These are phyloP conservation scores for Xylariaceae sp. DNA, from an alignment of 2,329 filamentous ascomycete genomes.

Conservation along the genomic window DNA sequence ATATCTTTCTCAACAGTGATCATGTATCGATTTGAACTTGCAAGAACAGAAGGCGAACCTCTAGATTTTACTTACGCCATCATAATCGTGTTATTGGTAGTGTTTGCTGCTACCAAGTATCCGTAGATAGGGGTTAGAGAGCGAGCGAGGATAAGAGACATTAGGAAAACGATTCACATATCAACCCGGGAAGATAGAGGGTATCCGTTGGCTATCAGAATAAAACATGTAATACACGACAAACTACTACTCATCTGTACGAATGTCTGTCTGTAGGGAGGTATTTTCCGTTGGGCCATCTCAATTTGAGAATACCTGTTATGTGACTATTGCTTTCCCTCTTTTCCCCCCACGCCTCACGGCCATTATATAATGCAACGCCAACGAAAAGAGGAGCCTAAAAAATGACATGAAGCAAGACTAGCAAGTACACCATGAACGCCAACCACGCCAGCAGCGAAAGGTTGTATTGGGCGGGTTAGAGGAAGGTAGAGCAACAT, in stretches of 20 bases:
- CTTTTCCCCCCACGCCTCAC: slow-evolving; percentile 14
- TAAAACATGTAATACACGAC: neutral
- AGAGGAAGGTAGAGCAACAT: neutral
- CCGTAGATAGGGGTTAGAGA: too few relatives aligned
- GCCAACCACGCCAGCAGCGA: slow-evolving; percentile 21
- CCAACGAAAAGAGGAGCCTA: slow-evolving; percentile 1
- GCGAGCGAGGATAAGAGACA: too few relatives aligned
- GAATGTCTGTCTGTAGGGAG: neutral
- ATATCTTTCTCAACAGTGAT: too few relatives aligned
- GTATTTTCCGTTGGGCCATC: neutral
- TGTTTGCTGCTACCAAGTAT: too few relatives aligned
- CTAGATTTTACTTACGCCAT: too few relatives aligned
- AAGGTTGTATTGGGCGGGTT: slow-evolving; percentile 11
- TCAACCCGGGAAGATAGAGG: too few relatives aligned
- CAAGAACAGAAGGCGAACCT: too few relatives aligned
- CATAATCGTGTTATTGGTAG: too few relatives aligned
- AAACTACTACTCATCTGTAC: neutral
- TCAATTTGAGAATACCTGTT: slow-evolving; percentile 1
- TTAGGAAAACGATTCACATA: neutral
- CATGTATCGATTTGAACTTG: too few relatives aligned
- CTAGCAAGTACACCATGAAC: slow-evolving; percentile 10
- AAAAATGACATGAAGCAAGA: slow-evolving; percentile 23
- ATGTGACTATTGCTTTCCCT: slow-evolving; percentile 20
- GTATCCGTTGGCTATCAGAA: neutral
- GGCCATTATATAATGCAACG: slow-evolving; percentile 25